These are phyloP conservation scores for Pilobolus umbonatus DNA, from an alignment of 192 early-diverging fungal genomes.

Conservation along the genomic window DNA sequence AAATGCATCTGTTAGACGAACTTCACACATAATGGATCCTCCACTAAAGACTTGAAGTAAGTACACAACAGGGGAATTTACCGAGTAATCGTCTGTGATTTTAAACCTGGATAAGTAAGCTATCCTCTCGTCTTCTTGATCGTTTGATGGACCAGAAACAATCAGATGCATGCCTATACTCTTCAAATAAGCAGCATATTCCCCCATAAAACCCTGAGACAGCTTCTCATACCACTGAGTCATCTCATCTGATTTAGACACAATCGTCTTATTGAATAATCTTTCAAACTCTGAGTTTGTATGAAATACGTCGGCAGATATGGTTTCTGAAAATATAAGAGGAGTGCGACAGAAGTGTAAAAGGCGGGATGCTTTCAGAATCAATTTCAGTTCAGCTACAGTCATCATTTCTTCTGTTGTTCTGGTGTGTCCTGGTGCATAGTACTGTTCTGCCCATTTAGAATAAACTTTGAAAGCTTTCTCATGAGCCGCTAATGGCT, in stretches of 20 bases:
- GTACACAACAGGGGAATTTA: conserved; percentile 44
- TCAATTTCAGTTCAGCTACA: conserved; percentile 41
- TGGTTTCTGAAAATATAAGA: conserved; percentile 41
- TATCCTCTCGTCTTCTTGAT: conserved; percentile 23
- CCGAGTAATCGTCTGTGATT: conserved; percentile 34
- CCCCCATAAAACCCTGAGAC: conserved; percentile 46
- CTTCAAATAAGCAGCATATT: conserved; percentile 51
- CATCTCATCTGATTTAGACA: conserved; percentile 23
- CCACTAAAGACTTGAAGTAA: conserved; percentile 49
- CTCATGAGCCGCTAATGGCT: conserved; percentile 45
- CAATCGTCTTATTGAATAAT: conserved; percentile 8
- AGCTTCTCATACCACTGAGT: conserved; percentile 42
- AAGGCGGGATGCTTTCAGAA: conserved; percentile 50
- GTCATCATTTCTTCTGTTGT: conserved; percentile 40
- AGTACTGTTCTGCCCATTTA: conserved; percentile 51
- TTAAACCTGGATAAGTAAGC: conserved; percentile 44
- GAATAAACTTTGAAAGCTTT: conserved; percentile 52
- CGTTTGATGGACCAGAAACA: conserved; percentile 45
- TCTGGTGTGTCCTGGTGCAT: conserved; percentile 16
- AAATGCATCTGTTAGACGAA: conserved; percentile 50
- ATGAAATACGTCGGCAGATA: conserved; percentile 12
- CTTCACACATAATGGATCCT: conserved; percentile 58
- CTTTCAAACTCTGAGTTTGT: neutral
- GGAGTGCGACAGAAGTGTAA: conserved; percentile 58
- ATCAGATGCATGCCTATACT: conserved; percentile 56